Evolutionary conservation across 2,329 filamentous ascomycete genomes (phyloP), one percentile per base, ranked within the genome.

Genomic region (Piedraia hortae): DNA sequence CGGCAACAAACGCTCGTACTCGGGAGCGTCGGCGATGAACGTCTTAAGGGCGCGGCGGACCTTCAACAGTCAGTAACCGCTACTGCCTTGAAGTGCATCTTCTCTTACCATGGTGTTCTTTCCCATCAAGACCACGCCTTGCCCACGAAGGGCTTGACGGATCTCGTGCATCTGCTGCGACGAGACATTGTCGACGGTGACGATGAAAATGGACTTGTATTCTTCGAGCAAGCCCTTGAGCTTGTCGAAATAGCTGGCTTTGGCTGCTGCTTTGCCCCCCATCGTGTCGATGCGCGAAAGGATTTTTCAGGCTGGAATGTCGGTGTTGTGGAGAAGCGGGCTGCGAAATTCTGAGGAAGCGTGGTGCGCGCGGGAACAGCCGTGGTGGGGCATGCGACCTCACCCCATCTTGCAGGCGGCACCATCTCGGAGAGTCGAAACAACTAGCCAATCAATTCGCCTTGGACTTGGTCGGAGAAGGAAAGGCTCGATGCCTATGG

Each of bases 151-250:
- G 45, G 75, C 56, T 46, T 70, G 58, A 53, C 85, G 74, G 54
- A 97, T 93, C 68, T 97, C 85, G 75, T 97, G 85, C 88, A 97
- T 97, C 70, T 97, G 88, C 69, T 97, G 85, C 42, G 85, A 97
- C 54, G 71, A 77, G 68, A 97, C 85, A 97, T 93, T 97, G 77
- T 93, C 75, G 34, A 43, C 39, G 28, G 37, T 35, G 34, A 44
- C 41, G 54, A 97, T 80, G 75, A 97, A 93, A 61, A 93, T 73
- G 47, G 73, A 82, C 53, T 66, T 67, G 72, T 88, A 93, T 53
- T 78, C 70, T 62, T 93, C 75, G 53, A 97, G 71, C 53, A 93
- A 68, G 55, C 53, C 54, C 71, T 91, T 89, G 53, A 97, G 78
- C 78, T 93, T 93, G 56, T 91, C 82, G 64, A 97, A 97, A 69